Conservation (phyloP, 768 basidiomycete genomes). For the Suillus discolor region DNA sequence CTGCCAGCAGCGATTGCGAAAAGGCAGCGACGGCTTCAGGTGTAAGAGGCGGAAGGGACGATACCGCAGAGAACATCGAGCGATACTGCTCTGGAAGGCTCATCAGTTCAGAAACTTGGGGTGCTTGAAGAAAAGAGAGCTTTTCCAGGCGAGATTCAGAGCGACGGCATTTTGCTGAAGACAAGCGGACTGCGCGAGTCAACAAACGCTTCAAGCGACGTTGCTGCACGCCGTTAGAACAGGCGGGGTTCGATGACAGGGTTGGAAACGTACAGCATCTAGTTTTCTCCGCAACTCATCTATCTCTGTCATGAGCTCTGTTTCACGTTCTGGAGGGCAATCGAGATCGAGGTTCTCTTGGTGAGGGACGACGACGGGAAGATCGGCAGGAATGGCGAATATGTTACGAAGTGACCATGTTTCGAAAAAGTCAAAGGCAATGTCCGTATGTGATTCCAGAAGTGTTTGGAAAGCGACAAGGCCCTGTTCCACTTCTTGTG, state of each 20-base stretch:
- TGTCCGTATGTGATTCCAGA: conserved; percentile 84
- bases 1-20: conserved; percentile 35
- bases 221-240: conserved; percentile 46
- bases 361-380: conserved; percentile 75
- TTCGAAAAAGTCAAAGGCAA: conserved; percentile 92
- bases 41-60: conserved; percentile 49
- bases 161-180: conserved; percentile 48
- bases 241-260: not conserved
- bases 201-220: conserved; percentile 63
- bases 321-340: conserved; percentile 55
- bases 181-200: conserved; percentile 51
- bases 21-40: conserved; percentile 41
- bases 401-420: conserved; percentile 89
- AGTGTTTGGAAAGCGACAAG: conserved; percentile 87
- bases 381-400: conserved; percentile 70
- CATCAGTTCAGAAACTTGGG: conserved; percentile 40
- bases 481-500: conserved; percentile 76
- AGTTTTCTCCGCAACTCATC: conserved; percentile 67
- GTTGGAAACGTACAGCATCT: conserved; percentile 58
- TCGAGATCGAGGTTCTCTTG: conserved; percentile 74
- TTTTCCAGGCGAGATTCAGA: conserved; percentile 45
- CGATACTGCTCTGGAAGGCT: conserved; percentile 43
- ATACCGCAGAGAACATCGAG: conserved; percentile 49
- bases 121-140: conserved; percentile 47
- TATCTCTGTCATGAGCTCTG: conserved; percentile 65